Evolutionary conservation across 23 red algal genomes (phyloP).

Genomic region (Pyropia yezoensis): DNA sequence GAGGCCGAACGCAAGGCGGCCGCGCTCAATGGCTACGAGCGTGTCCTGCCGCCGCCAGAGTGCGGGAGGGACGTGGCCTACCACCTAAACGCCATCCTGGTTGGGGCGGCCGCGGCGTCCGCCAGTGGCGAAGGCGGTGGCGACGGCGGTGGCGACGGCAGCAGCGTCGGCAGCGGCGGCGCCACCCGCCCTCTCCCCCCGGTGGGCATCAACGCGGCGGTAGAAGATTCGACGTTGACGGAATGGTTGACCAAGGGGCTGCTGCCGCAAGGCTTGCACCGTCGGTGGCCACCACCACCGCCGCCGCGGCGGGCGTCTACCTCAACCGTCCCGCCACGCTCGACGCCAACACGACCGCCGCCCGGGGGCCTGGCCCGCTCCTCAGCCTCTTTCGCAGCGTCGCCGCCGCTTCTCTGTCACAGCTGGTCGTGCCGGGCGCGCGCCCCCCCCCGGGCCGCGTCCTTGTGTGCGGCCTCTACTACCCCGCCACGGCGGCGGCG

Average conservation of each 20-base stretch:
- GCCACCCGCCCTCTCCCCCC: not conserved
- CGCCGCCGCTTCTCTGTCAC: constrained; percentile 4
- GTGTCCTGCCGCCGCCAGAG: not conserved
- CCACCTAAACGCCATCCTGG: constrained; percentile 27
- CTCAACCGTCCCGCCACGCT: not conserved
- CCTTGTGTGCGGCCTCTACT: constrained; percentile 52
- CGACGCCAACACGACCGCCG: not conserved
- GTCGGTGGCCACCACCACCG: constrained; percentile 9
- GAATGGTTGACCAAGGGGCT: not conserved
- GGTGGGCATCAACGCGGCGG: constrained; percentile 43
- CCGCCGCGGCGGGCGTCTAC: constrained; percentile 12
- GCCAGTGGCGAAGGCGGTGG: too few species aligned
- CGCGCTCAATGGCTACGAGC: constrained; percentile 2
- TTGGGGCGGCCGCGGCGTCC: not conserved
- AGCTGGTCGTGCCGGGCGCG: constrained; percentile 2
- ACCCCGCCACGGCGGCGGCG: constrained; percentile 3
- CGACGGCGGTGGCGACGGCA: too few species aligned
- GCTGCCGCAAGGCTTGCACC: constrained; percentile 31
- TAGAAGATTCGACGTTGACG: constrained; percentile 39
- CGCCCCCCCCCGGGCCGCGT: constrained; percentile 12
- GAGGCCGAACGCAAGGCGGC: too few species aligned
- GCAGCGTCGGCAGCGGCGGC: too few species aligned
- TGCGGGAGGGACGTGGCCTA: constrained; percentile 38
- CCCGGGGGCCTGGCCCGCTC: constrained; percentile 8
- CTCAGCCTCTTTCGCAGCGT: constrained; percentile 17